Conservation (phyloP, 306 rosid species). For the Hippophae tibetana region DNA sequence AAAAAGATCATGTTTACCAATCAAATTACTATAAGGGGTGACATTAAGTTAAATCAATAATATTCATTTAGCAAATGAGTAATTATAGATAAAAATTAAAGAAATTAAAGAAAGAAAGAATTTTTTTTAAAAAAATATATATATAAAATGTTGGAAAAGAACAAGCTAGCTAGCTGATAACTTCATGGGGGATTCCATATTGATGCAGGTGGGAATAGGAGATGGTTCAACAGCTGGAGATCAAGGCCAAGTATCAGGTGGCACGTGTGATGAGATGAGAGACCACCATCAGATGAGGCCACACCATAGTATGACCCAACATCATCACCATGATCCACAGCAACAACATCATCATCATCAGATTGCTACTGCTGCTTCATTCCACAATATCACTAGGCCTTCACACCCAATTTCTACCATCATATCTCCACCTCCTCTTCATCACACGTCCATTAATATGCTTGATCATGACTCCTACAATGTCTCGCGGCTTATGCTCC, state of each 20-base stretch:
- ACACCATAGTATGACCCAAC: no score
- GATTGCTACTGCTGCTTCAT: slow-evolving; percentile 29
- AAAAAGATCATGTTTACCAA: slow-evolving; percentile 7
- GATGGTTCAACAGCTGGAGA: slow-evolving; percentile 46
- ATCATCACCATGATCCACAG: not conserved
- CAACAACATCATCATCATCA: slow-evolving; percentile 39
- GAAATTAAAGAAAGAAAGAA: not conserved
- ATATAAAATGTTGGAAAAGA: slow-evolving; percentile 16
- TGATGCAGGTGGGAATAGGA: slow-evolving; percentile 68
- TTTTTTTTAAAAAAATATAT: no score
- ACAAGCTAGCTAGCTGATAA: slow-evolving; percentile 18
- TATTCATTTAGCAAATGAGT: not conserved
- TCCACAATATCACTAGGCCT: slow-evolving; percentile 58
- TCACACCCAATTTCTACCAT: slow-evolving; percentile 61
- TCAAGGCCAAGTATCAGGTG: slow-evolving; percentile 23
- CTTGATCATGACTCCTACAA: slow-evolving; percentile 69
- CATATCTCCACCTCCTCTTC: slow-evolving; percentile 70
- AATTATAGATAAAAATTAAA: not conserved
- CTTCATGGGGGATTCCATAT: not conserved
- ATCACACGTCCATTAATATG: slow-evolving; percentile 54
- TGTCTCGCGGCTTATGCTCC: slow-evolving; percentile 63
- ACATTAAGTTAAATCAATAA: not conserved
- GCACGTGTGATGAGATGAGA: slow-evolving; percentile 44
- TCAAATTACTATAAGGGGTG: slow-evolving; percentile 12
- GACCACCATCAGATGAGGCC: not conserved